These are phyloP conservation scores for Globisporangium yorkense DNA, from an alignment of 352 stramenopile genomes.

Conservation along the genomic window DNA sequence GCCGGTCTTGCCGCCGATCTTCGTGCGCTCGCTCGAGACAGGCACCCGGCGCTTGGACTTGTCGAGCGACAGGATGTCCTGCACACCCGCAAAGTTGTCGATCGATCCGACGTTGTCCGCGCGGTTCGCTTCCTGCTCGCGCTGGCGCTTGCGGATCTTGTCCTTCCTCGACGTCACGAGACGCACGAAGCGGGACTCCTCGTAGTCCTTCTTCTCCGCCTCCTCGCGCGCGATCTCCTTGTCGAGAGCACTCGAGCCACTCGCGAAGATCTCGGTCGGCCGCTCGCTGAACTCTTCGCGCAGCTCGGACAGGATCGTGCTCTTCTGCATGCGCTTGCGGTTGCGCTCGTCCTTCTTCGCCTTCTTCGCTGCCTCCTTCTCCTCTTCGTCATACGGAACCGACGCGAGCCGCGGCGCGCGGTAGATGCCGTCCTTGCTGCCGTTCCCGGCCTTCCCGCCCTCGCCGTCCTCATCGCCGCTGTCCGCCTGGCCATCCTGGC, in stretches of 20 bases:
- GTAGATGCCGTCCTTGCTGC: constrained; percentile 67
- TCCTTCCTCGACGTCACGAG: constrained; percentile 84
- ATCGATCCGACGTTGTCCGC: constrained; percentile 76
- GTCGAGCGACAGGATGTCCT: constrained; percentile 70
- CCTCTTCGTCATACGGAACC: constrained; percentile 83
- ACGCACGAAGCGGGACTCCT: constrained; percentile 83
- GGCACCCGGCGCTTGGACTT: constrained; percentile 69
- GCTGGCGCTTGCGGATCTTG: constrained; percentile 84
- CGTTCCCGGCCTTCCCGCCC: constrained; percentile 9
- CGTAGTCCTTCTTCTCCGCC: constrained; percentile 78
- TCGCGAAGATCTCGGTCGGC: constrained; percentile 60
- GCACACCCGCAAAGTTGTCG: constrained; percentile 82
- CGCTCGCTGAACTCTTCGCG: constrained; percentile 85
- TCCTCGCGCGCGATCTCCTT: constrained; percentile 81
- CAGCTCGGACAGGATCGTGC: constrained; percentile 76
- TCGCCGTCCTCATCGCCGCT: constrained; percentile 38
- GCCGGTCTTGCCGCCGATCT: constrained; percentile 64
- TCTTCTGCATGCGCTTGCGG: constrained; percentile 80
- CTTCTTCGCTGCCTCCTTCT: constrained; percentile 71
- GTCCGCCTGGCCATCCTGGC: constrained; percentile 39
- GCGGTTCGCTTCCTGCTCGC: constrained; percentile 69
- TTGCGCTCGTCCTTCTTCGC: constrained; percentile 77
- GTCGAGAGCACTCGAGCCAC: constrained; percentile 57
- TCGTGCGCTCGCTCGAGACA: constrained; percentile 40
- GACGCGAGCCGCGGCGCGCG: constrained; percentile 65